Conservation (phyloP, 1,139 yeast genomes). For the Geotrichum carabidarum region DNA sequence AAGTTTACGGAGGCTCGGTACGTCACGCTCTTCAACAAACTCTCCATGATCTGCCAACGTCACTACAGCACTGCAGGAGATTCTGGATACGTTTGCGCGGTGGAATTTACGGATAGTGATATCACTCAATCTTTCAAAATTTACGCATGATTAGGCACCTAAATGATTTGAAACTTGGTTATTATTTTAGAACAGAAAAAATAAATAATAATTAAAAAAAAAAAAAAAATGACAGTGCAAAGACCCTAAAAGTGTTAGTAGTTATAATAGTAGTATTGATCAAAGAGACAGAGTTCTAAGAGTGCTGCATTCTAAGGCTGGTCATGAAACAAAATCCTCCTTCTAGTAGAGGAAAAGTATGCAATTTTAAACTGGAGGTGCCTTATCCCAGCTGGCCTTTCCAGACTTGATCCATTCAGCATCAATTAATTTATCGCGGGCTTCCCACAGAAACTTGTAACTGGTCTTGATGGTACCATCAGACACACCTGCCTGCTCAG, state of each 20-base stretch:
- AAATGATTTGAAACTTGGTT: too few species aligned
- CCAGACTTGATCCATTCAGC: conserved; percentile 66
- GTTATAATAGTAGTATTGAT: background rate
- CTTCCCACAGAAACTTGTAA: conserved; percentile 76
- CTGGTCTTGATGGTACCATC: conserved; percentile 96
- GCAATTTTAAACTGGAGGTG: conserved; percentile 45
- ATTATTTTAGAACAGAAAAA: too few species aligned
- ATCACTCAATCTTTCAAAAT: conserved; percentile 40
- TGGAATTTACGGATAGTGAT: conserved; percentile 44
- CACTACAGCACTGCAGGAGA: conserved; percentile 42
- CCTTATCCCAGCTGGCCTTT: conserved; percentile 55
- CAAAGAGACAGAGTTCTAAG: background rate
- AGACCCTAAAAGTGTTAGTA: background rate
- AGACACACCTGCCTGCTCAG: conserved; percentile 92
- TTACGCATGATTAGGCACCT: background rate
- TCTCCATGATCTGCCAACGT: conserved; percentile 42
- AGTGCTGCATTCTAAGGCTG: background rate
- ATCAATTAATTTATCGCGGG: conserved; percentile 65
- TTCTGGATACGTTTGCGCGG: conserved; percentile 26
- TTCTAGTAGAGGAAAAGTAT: background rate
- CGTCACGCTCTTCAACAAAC: conserved; percentile 41
- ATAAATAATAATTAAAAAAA: background rate
- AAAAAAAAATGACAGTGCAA: background rate
- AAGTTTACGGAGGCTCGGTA: conserved; percentile 49
- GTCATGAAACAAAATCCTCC: background rate